phyloP scores from a whole-genome alignment of 208 protist genomes.

The Tetramitus jugosus region DNA sequence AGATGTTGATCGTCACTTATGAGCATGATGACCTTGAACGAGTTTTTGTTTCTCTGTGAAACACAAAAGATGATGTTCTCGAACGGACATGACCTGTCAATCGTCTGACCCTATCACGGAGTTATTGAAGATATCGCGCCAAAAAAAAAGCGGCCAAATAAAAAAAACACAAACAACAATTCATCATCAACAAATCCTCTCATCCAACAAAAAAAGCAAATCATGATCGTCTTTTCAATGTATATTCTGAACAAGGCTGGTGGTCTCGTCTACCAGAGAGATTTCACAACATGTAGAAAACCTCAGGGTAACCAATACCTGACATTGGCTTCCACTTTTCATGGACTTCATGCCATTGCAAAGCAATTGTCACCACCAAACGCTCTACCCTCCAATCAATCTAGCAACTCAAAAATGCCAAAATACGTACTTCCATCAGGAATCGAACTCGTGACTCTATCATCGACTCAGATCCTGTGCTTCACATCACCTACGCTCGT shows the following conservation, averaged over 20 bases:
- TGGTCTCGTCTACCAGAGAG: neutral
- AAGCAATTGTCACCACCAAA: slow-evolving; percentile 8
- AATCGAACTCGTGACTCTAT: slow-evolving; percentile 12
- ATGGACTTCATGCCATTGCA: slow-evolving; percentile 24
- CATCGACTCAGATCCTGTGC: slow-evolving; percentile 5
- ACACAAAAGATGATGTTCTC: no score
- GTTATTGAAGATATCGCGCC: no score
- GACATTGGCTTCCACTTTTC: slow-evolving; percentile 22
- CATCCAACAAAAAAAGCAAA: no score
- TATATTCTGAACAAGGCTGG: slow-evolving; percentile 21
- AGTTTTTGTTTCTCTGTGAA: no score
- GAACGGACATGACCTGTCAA: no score
- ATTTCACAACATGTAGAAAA: neutral
- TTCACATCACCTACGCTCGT: neutral
- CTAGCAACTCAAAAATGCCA: no score
- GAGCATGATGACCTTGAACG: no score
- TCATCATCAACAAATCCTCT: no score
- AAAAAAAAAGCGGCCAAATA: no score
- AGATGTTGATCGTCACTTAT: no score
- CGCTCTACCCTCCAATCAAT: neutral
- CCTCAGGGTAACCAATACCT: slow-evolving; percentile 18
- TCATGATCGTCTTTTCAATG: slow-evolving; percentile 19
- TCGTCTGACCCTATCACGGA: no score
- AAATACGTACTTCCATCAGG: slow-evolving; percentile 8
- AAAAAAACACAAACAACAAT: no score